Percentiles rank a stretch among this genome's conserved stretches.
These are phyloP conservation scores for Peterozyma toletana DNA, from an alignment of 805 yeast species.

Conservation along the genomic window DNA sequence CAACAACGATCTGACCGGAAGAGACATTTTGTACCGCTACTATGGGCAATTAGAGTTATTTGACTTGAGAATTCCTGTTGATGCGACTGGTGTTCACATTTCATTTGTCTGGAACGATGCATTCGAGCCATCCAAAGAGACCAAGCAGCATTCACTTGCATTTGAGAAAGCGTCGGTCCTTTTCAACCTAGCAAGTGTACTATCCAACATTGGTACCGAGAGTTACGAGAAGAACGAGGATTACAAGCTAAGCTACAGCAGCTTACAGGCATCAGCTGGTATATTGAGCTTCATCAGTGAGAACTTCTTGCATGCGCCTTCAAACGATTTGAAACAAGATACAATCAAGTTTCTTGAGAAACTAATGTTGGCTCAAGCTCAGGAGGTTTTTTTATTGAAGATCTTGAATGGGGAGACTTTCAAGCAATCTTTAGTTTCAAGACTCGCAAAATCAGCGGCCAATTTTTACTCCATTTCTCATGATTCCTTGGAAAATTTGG, in stretches of 20 bases:
- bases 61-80: constrained; percentile 68
- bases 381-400: constrained; percentile 70
- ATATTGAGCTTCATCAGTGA: constrained; percentile 64
- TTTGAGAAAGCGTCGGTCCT: constrained; percentile 84
- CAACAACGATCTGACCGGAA: constrained; percentile 32
- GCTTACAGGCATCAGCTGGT: constrained; percentile 74
- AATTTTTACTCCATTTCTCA: constrained; percentile 45
- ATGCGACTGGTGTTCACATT: constrained; percentile 37
- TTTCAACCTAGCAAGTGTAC: constrained; percentile 67
- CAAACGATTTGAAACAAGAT: constrained; percentile 64
- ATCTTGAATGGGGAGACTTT: constrained; percentile 39
- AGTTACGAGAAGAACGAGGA: constrained; percentile 29
- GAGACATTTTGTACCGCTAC: constrained; percentile 57
- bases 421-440: constrained; percentile 68
- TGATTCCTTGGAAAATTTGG: constrained; percentile 33
- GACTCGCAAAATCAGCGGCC: constrained; percentile 60
- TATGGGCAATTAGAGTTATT: constrained; percentile 77
- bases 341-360: constrained; percentile 57
- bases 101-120: constrained; percentile 81
- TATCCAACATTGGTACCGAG: constrained; percentile 42
- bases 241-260: constrained; percentile 51
- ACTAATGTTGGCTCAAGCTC: constrained; percentile 80
- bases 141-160: constrained; percentile 73
- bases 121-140: constrained; percentile 37
- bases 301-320: constrained; percentile 85